A percentile compares a stretch with the other conserved stretches of the same genome.
These are phyloP conservation scores for Pythium apleroticum DNA, from an alignment of 352 stramenopile genomes.

Conservation along the genomic window DNA sequence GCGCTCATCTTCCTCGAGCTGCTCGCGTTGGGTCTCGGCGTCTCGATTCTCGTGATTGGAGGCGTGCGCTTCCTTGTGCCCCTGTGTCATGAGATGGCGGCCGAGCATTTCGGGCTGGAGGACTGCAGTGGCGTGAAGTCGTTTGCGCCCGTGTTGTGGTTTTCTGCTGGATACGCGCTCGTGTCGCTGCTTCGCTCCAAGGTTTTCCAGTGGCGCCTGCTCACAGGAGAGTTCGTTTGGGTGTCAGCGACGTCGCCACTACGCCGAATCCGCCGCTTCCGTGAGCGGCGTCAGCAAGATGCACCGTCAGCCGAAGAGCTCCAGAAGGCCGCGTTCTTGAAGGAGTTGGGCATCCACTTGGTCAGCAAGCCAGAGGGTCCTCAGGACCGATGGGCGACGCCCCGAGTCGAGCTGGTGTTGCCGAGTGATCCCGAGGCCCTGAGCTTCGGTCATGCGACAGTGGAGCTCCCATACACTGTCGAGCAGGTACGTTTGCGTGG, in stretches of 20 bases:
- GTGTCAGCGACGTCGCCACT: constrained; percentile 25
- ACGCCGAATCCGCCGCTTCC: constrained; percentile 25
- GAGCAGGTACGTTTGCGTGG: constrained; percentile 45
- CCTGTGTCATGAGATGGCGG: constrained; percentile 22
- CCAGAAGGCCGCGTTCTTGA: constrained; percentile 35
- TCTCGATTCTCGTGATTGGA: constrained; percentile 16
- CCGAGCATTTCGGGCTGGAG: constrained; percentile 31
- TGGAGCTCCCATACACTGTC: constrained; percentile 50
- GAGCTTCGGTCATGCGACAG: constrained; percentile 50
- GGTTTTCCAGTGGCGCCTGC: constrained; percentile 55
- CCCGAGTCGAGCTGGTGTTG: constrained; percentile 40
- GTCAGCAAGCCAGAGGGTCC: constrained; percentile 24
- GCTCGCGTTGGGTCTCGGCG: constrained; percentile 20
- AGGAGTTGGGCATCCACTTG: constrained; percentile 42
- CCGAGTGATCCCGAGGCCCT: constrained; percentile 41
- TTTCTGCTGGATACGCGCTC: constrained; percentile 47
- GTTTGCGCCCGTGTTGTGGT: constrained; percentile 55
- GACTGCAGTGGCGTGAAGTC: constrained; percentile 34
- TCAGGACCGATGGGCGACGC: constrained; percentile 22
- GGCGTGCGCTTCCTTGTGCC: constrained; percentile 27
- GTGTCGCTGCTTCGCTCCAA: constrained; percentile 44
- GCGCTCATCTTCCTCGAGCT: constrained; percentile 25
- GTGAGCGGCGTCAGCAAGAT: constrained; percentile 11
- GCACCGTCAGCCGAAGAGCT: constrained; percentile 18
- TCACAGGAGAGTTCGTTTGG: constrained; percentile 46